Evolutionary conservation across 768 basidiomycete species (phyloP).

Genomic region (Lentinula boryana): DNA sequence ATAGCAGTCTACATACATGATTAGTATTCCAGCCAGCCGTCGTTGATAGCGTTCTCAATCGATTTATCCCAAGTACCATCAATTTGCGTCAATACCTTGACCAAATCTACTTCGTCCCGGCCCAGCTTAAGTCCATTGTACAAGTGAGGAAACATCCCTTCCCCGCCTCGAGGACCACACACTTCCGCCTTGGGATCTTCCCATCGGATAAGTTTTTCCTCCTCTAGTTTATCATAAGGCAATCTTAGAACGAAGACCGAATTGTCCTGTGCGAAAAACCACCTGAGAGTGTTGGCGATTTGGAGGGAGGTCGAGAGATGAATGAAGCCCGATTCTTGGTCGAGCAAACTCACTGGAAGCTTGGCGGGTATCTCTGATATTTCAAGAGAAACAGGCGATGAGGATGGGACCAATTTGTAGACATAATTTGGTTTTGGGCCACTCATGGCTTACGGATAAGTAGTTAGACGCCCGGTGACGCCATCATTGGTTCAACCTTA

Average conservation of each 20-base stretch:
- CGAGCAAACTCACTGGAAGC: constrained; percentile 46
- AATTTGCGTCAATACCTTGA: constrained; percentile 21
- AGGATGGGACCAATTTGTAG: constrained; percentile 53
- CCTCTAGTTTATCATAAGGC: constrained; percentile 30
- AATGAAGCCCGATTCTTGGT: constrained; percentile 40
- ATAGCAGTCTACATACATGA: background rate
- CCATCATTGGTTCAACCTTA: background rate
- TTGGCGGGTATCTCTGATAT: constrained; percentile 32
- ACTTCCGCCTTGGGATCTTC: constrained; percentile 38
- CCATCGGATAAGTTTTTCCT: constrained; percentile 34
- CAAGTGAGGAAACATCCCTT: constrained; percentile 49
- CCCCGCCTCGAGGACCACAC: constrained; percentile 35
- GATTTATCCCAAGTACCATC: constrained; percentile 25
- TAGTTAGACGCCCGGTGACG: background rate
- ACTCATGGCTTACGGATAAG: background rate
- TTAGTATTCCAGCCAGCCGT: constrained; percentile 4
- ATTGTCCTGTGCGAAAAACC: constrained; percentile 37
- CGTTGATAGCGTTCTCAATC: constrained; percentile 10
- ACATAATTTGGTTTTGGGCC: constrained; percentile 38
- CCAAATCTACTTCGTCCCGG: constrained; percentile 36
- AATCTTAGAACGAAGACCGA: constrained; percentile 39
- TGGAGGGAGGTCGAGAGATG: constrained; percentile 53
- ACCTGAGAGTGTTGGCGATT: constrained; percentile 36
- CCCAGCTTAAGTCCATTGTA: constrained; percentile 43
- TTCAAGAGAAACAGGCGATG: constrained; percentile 15